phyloP scores from a whole-genome alignment of 176 grass and related monocot species.

The Oryza coarctata region DNA sequence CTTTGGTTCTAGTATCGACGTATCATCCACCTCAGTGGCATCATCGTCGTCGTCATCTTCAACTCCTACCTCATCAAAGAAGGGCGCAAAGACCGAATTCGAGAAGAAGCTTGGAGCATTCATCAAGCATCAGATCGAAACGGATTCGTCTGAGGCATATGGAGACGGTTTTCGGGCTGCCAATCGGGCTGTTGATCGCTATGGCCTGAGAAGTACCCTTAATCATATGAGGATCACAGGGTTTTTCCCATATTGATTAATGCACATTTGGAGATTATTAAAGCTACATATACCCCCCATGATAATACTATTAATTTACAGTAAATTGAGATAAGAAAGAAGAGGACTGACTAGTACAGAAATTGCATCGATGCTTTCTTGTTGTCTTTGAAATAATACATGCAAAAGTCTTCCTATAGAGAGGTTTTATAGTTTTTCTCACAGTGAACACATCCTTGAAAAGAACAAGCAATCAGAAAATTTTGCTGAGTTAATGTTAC shows the following conservation, averaged over 20 bases:
- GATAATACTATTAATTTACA: background rate
- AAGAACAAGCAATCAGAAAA: background rate
- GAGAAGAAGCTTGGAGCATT: conserved; percentile 82
- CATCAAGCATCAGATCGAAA: conserved; percentile 82
- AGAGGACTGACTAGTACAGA: background rate
- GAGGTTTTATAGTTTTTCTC: background rate
- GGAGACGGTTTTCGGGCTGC: conserved; percentile 70
- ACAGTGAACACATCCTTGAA: background rate
- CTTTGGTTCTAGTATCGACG: conserved; percentile 38
- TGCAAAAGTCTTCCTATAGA: conserved; percentile 1
- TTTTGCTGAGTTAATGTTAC: background rate
- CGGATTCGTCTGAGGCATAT: conserved; percentile 50
- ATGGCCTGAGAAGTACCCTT: conserved; percentile 67
- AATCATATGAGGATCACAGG: conserved; percentile 71
- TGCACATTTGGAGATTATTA: conserved; percentile 25
- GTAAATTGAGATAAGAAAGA: conserved; percentile 18
- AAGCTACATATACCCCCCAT: conserved; percentile 16
- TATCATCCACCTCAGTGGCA: conserved; percentile 34
- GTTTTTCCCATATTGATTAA: conserved; percentile 56
- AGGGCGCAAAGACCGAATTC: conserved; percentile 54
- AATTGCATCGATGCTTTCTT: background rate
- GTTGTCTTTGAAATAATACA: conserved; percentile 7
- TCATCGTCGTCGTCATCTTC: conserved; percentile 50
- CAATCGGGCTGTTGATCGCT: conserved; percentile 36
- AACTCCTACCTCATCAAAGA: conserved; percentile 53